These are phyloP conservation scores for Pinus tabuliformis DNA, from an alignment of 75 land plant genomes.

Conservation along the genomic window DNA sequence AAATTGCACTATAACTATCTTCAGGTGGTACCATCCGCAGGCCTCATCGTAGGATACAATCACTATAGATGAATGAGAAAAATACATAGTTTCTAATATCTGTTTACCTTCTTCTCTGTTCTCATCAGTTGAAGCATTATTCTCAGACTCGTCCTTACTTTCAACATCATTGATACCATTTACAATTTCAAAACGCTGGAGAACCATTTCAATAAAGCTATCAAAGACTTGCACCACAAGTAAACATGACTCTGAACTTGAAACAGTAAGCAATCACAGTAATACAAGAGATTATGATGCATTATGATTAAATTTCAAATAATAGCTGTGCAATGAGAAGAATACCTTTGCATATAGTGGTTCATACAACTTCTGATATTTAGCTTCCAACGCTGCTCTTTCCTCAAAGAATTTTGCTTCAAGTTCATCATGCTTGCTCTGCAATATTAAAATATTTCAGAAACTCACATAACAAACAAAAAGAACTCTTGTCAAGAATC, in stretches of 20 bases:
- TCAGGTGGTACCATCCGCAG: neutral
- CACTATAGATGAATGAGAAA: no score
- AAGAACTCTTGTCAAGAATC: no score
- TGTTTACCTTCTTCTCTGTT: slow-evolving; percentile 44
- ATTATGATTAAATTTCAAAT: no score
- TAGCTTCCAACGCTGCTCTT: slow-evolving; percentile 84
- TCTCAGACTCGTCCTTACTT: slow-evolving; percentile 26
- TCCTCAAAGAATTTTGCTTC: slow-evolving; percentile 89
- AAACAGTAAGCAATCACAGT: no score
- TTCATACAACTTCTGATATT: slow-evolving; percentile 84
- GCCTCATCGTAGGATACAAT: no score
- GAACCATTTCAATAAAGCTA: no score
- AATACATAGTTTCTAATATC: no score
- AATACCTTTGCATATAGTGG: slow-evolving; percentile 78
- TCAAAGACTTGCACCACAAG: neutral
- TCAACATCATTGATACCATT: slow-evolving; percentile 78
- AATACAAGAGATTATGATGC: no score
- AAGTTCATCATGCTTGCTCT: slow-evolving; percentile 75
- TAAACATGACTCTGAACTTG: no score
- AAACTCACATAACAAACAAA: no score
- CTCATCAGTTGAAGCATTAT: slow-evolving; percentile 31
- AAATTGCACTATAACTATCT: neutral
- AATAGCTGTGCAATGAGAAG: no score
- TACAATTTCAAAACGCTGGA: slow-evolving; percentile 82
- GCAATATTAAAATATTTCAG: neutral